Evolutionary conservation across 1,284 basidiomycete genomes (phyloP), one percentile per base, ranked within the genome.

Genomic region (Singerocomus rubriflavus): DNA sequence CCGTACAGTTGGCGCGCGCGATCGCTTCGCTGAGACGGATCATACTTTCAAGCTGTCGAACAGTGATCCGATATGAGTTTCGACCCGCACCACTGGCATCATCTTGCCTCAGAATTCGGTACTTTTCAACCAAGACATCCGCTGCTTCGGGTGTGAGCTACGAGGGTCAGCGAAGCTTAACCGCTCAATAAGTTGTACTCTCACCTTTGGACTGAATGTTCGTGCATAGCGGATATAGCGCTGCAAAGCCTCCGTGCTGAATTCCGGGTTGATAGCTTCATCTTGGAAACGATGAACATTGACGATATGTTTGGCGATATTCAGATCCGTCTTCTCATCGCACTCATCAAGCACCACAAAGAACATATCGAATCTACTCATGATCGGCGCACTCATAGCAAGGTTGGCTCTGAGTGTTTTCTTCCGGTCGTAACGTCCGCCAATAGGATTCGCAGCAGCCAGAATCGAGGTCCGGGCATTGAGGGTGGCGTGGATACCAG

Each of bases 331-430:
- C 65, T 82, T 85, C 69, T 94, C 91, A 70, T 98, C 90, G 73
- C 96, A 98, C 66, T 99, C 96, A 67, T 99, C 97, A 37, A 99
- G 79, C 12, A 99, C 94, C 50, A 99, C 93, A 66, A 99, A 99
- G 77, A 99, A 99, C 57, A 99, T 71, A 70, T 99, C 97, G 68
- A 99, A 99, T 59, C 97, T 86, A 72, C 92, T 96, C 96, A 99
- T 99, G 73, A 99, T 99, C 2, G 97, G 97, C 1, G 95, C 91
- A 45, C 88, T 94, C 96, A 99, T 98, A 53, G 93, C 92, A 29
- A 99, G 88, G 69, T 99, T 99, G n/a, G 89, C 89, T 16, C 94
- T 79, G 25, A 99, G 74, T 5, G 88, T 88, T 73, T 90, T 92
- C 75, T 98, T 99, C 58, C 93, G 82, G 70, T 99, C 97, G 67